Conservation (phyloP, 225 moss, liverwort and hornwort species). For the Bryoerythrophyllum caledonicum region DNA sequence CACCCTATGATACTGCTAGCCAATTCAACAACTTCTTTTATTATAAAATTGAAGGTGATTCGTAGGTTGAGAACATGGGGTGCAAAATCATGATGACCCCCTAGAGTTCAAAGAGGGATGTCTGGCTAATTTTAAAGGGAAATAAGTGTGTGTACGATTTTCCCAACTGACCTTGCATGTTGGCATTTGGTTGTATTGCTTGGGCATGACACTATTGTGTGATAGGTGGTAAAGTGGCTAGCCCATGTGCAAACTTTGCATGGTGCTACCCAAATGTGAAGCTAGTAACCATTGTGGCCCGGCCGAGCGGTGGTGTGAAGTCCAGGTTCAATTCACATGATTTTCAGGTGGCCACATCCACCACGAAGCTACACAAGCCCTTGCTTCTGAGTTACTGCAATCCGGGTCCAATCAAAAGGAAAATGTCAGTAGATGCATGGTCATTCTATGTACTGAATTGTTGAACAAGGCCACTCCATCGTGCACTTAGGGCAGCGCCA, state of each 20-base stretch:
- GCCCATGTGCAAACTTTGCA: neutral
- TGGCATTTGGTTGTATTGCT: neutral
- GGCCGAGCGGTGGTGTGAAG: too few species aligned
- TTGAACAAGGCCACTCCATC: too few species aligned
- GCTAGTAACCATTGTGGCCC: too few species aligned
- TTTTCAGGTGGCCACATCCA: neutral
- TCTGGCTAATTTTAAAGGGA: neutral
- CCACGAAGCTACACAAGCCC: neutral
- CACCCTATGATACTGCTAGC: neutral
- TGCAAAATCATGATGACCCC: neutral
- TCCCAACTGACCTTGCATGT: neutral
- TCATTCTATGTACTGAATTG: too few species aligned
- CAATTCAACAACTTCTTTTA: too few species aligned
- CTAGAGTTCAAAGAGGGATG: neutral
- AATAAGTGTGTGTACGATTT: neutral
- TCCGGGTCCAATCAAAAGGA: neutral
- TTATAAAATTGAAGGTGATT: neutral
- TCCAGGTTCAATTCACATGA: constrained; percentile 3
- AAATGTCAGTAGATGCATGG: neutral
- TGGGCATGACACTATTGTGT: neutral
- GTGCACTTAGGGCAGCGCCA: too few species aligned
- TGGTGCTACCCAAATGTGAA: neutral
- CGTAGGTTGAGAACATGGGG: neutral
- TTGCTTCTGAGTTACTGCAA: neutral
- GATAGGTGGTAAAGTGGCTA: neutral